Conservation (phyloP, 2,329 filamentous ascomycete species). For the Colletotrichum abscissum region DNA sequence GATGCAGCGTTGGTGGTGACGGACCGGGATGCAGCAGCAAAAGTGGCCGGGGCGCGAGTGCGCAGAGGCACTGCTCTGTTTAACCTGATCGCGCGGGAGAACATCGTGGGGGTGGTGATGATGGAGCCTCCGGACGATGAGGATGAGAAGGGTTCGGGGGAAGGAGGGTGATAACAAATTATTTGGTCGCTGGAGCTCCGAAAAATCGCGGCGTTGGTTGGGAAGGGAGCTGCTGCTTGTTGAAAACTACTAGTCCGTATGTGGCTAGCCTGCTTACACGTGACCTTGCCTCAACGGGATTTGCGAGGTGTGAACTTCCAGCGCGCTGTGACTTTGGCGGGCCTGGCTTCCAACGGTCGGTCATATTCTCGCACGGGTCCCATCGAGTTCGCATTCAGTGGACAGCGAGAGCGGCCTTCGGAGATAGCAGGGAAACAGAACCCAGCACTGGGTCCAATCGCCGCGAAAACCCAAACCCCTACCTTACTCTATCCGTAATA, state of each 20-base stretch:
- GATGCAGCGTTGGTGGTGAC: slow-evolving; percentile 97
- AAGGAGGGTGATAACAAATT: slow-evolving; percentile 43
- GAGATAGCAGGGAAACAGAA: slow-evolving; percentile 23
- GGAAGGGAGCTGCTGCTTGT: slow-evolving; percentile 47
- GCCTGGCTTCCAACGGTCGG: slow-evolving; percentile 29
- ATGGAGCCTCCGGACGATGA: slow-evolving; percentile 47
- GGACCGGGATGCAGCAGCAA: slow-evolving; percentile 69
- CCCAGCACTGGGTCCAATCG: slow-evolving; percentile 8
- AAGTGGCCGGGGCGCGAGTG: slow-evolving; percentile 56
- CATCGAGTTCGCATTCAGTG: slow-evolving; percentile 10
- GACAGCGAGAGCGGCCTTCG: slow-evolving; percentile 7
- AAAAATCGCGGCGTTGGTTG: slow-evolving; percentile 56
- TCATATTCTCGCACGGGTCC: slow-evolving; percentile 6
- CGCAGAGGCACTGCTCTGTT: slow-evolving; percentile 71
- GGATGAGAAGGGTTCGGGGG: slow-evolving; percentile 43
- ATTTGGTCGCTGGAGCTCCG: slow-evolving; percentile 50
- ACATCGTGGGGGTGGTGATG: slow-evolving; percentile 63
- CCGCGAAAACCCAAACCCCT: slow-evolving; percentile 2
- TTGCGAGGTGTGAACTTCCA: slow-evolving; percentile 23
- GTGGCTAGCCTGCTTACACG: slow-evolving; percentile 41
- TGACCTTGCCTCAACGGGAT: slow-evolving; percentile 40
- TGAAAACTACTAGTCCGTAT: slow-evolving; percentile 48
- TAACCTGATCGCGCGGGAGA: slow-evolving; percentile 75
- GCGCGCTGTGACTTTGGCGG: slow-evolving; percentile 12
- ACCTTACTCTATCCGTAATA: neutral